A percentile compares a stretch with the other conserved stretches of the same genome.
phyloP scores from a whole-genome alignment of 371 early-diverging fungal genomes.

The Amoeboaphelidium protococcarum region DNA sequence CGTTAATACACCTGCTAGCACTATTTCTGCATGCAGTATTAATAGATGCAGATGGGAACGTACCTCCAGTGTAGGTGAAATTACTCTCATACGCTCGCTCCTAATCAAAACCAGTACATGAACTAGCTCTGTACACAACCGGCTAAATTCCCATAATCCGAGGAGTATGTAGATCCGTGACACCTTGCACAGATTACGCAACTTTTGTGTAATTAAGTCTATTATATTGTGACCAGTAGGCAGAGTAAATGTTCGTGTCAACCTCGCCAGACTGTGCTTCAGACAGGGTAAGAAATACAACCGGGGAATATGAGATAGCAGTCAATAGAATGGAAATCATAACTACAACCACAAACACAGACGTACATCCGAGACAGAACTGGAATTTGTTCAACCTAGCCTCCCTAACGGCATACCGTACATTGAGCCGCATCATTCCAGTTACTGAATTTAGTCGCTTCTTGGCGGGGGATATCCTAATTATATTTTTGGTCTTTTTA shows the following conservation, averaged over 20 bases:
- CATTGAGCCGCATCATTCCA: not conserved
- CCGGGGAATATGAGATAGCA: constrained; percentile 3
- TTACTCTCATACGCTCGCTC: not conserved
- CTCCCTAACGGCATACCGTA: not conserved
- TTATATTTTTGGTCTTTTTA: no score
- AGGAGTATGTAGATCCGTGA: not conserved
- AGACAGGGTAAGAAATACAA: constrained; percentile 7
- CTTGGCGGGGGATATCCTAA: no score
- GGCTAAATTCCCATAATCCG: no score
- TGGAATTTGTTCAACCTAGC: constrained; percentile 5
- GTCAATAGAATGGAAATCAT: constrained; percentile 6
- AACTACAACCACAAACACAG: constrained; percentile 7
- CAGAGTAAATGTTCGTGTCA: constrained; percentile 3
- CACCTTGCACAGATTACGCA: not conserved
- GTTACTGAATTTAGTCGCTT: no score
- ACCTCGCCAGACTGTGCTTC: constrained; percentile 6
- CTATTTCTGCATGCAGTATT: not conserved
- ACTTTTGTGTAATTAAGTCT: constrained; percentile 2
- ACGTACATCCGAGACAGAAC: constrained; percentile 9
- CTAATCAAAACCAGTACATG: not conserved
- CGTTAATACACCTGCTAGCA: no score
- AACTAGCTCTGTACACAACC: no score
- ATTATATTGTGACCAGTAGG: not conserved
- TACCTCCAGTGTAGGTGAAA: not conserved
- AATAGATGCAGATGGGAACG: not conserved